Evolutionary conservation across 495 filamentous ascomycete genomes (phyloP), one percentile per base, ranked within the genome.

Genomic region (Aspergillus bridgeri): DNA sequence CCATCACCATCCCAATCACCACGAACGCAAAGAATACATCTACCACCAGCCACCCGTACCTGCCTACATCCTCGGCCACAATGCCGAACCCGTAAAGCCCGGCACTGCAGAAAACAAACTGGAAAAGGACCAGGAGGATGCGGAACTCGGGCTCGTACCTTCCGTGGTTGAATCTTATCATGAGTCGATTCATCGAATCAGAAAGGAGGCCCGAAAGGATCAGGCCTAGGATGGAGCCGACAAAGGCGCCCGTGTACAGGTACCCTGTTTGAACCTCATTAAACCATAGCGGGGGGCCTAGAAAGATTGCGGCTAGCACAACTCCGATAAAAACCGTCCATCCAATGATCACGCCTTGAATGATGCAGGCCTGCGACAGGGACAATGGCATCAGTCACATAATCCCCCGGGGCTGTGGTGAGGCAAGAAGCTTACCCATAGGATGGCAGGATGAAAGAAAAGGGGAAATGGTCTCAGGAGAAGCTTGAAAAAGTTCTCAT

Each of bases 281-380:
- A 75, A 93, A 96, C 79, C 82, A 92, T 23, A 92, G 78, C 0
- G 92, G 92, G 3, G 88, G 84, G 8, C 84, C 82, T 22, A 92
- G 76, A 73, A 96, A 93, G 55, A 96, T 86, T 52, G 84, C 86
- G 8, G 89, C 91, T 22, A 96, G 73, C 53, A 94, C 84, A 23
- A 96, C 89, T 48, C 92, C 92, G 52, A 97, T 94, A 65, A 97
- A 87, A 7, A 96, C 92, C 4, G 91, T 92, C 92, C 92, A 97
- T 58, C 92, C 92, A 60, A 97, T 95, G 57, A 96, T 79, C 1
- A 89, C 83, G 13, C 92, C 92, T 79, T 97, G 92, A 46, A 90
- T 96, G 2, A 97, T 76, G 67, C 88, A 92, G 9, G 89, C 91
- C 74, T 78, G 38, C 46, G 15, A 44, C 18, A 25, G 56, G 23